Percentiles rank a stretch among this genome's conserved stretches.
phyloP scores from a whole-genome alignment of 495 filamentous ascomycete genomes.

The Penicillium macrosclerotiorum region DNA sequence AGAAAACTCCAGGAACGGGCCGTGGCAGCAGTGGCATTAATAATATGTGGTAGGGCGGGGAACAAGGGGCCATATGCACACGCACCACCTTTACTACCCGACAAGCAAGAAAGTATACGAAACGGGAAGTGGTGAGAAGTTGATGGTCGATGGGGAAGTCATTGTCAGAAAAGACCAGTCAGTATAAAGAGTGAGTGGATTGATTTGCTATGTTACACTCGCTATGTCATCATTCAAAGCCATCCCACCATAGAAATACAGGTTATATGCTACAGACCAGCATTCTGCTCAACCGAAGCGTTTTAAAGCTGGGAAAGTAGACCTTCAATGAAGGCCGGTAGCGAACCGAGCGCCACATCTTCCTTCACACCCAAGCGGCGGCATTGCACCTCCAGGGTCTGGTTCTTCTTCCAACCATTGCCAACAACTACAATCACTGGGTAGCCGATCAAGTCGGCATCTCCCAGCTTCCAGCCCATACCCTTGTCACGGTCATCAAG shows the following conservation, averaged over 20 bases:
- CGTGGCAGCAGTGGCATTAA: slow-evolving; percentile 15
- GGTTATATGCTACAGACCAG: slow-evolving; percentile 2
- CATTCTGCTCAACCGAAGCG: neutral
- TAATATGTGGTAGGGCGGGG: no score
- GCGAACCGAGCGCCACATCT: slow-evolving; percentile 42
- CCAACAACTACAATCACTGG: slow-evolving; percentile 80
- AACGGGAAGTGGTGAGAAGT: neutral
- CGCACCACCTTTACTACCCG: neutral
- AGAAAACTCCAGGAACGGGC: slow-evolving; percentile 10
- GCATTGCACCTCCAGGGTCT: slow-evolving; percentile 74
- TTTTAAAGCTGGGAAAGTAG: slow-evolving; percentile 43
- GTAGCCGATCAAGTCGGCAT: slow-evolving; percentile 88
- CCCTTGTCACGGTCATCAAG: slow-evolving; percentile 73
- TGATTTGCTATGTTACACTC: slow-evolving; percentile 3
- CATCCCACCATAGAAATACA: slow-evolving; percentile 1
- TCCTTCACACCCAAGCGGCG: slow-evolving; percentile 52
- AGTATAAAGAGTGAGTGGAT: neutral
- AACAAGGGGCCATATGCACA: neutral
- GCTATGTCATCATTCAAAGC: neutral
- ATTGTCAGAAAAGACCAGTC: no score
- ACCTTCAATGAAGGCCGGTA: slow-evolving; percentile 36
- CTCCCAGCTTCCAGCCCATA: slow-evolving; percentile 79
- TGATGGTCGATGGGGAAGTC: neutral
- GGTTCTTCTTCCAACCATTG: slow-evolving; percentile 63
- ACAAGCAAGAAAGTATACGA: neutral